Base-by-base conservation (phyloP, 345 rosid genomes). In the Boechera stricta region DNA sequence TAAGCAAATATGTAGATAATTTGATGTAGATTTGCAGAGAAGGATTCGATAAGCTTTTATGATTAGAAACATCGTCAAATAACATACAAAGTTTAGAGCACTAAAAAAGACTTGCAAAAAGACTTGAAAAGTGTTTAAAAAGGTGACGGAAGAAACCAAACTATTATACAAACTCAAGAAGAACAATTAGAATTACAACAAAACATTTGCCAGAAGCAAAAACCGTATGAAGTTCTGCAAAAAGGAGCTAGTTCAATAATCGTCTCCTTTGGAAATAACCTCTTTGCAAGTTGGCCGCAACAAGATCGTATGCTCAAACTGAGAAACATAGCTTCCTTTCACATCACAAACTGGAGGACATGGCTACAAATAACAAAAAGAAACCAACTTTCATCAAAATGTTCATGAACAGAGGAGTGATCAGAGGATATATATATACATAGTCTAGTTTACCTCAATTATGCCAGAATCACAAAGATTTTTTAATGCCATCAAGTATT, bases 211-310 rank as follows among this genome's bases (percentile, higher is more conserved):
- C n/a, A 38, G 5, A 62, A 29, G 62, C 32, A 48, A 16, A 16
- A 18, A 0, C 16, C n/a, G 2, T 29, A 0, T 5, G 10, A 48
- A 60, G 10, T 21, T 35, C 5, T 71, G 39, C 0, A 18, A 61
- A 35, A 36, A 49, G 28, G 6, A 3, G 49, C 26, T 4, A 26
- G 16, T 29, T 83, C 79, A 91, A 51, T 88, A 93, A 75, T 89
- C 98, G 56, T 93, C 93, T 10, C 97, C 95, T 73, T 82, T 86
- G 32, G 95, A 91, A 75, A 91, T 87, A 65, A 91, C 87, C 83
- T 93, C 97, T 77, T 91, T 91, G 91, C 98, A 93, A 56, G 90
- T 89, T 3, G 98, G 97, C 56, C 98, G 85, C 48, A 91, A 87
- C 54, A 90, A 79, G 71, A 93, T 84, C 7, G 98, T 91, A 74